These are phyloP conservation scores for Venturia oleaginea DNA, from an alignment of 2,329 filamentous ascomycete genomes.

Conservation along the genomic window DNA sequence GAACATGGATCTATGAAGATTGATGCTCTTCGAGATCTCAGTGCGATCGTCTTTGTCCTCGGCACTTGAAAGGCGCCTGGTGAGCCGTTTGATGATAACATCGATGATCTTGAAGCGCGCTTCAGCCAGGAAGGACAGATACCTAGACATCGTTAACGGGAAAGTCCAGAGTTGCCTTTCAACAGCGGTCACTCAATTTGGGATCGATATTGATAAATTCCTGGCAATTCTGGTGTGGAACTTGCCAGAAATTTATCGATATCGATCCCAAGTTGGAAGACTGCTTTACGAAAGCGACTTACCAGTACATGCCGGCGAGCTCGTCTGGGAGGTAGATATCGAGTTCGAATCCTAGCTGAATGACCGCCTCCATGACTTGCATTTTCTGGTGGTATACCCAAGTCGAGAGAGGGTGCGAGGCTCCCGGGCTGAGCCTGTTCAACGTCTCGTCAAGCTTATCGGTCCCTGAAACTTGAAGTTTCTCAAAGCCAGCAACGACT, in stretches of 20 bases:
- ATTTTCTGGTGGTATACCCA: constrained; percentile 91
- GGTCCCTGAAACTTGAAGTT: constrained; percentile 65
- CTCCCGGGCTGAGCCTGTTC: constrained; percentile 43
- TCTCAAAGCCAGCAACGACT: constrained; percentile 72
- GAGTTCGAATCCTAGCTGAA: constrained; percentile 90
- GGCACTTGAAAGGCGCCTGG: neutral
- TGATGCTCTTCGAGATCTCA: neutral
- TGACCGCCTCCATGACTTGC: constrained; percentile 74
- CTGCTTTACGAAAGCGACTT: neutral
- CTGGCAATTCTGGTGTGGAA: neutral
- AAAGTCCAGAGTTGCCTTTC: neutral
- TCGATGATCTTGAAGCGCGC: neutral
- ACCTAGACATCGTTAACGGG: neutral
- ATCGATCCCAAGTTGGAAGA: neutral
- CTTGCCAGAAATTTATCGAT: neutral
- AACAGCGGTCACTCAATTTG: neutral
- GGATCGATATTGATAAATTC: neutral
- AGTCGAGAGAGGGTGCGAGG: constrained; percentile 44
- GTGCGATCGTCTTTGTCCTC: neutral
- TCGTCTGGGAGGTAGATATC: constrained; percentile 83
- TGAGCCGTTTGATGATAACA: neutral
- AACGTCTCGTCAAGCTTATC: constrained; percentile 66
- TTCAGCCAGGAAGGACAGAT: constrained; percentile 2
- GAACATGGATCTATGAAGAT: constrained; percentile 20
- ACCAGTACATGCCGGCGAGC: constrained; percentile 79